Percentiles rank a stretch among this genome's conserved stretches.
These are phyloP conservation scores for Penicillium hesseltinei DNA, from an alignment of 2,329 filamentous ascomycete species.

Conservation along the genomic window DNA sequence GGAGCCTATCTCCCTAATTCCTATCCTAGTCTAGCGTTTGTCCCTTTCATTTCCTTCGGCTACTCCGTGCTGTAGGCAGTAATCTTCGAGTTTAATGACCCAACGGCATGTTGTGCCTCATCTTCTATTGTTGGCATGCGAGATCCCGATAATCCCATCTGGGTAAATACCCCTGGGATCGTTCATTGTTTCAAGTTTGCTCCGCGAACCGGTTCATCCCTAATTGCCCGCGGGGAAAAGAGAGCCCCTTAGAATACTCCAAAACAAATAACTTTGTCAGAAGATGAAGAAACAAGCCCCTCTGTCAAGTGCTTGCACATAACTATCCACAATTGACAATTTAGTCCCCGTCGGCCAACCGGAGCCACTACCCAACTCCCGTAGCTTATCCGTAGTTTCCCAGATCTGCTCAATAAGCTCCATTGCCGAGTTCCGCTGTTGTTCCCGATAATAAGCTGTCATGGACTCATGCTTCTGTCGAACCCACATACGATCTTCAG, in stretches of 20 bases:
- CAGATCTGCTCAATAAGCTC: conserved; percentile 23
- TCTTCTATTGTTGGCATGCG: not conserved
- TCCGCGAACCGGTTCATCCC: not conserved
- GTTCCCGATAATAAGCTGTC: conserved; percentile 26
- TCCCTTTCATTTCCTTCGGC: not conserved
- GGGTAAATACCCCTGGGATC: not conserved
- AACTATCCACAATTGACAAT: conserved; percentile 10
- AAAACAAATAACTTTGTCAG: conserved; percentile 4
- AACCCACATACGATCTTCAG: conserved; percentile 20
- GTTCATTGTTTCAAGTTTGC: not conserved
- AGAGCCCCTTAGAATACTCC: not conserved
- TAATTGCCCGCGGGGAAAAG: not conserved
- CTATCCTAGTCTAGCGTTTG: not conserved
- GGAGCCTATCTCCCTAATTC: not conserved
- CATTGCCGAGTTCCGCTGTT: conserved; percentile 25
- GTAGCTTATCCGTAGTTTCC: conserved; percentile 16
- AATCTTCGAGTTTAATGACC: not conserved
- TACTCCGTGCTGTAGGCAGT: conserved; percentile 1
- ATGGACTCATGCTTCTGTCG: conserved; percentile 24
- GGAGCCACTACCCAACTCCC: conserved; percentile 1
- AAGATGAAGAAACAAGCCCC: conserved; percentile 23
- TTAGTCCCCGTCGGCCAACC: not conserved
- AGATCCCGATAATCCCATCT: not conserved
- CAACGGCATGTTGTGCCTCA: not conserved
- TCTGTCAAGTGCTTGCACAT: conserved; percentile 18